Base-by-base conservation (phyloP, 768 basidiomycete species). In the Strobilomyces dryophilus region DNA sequence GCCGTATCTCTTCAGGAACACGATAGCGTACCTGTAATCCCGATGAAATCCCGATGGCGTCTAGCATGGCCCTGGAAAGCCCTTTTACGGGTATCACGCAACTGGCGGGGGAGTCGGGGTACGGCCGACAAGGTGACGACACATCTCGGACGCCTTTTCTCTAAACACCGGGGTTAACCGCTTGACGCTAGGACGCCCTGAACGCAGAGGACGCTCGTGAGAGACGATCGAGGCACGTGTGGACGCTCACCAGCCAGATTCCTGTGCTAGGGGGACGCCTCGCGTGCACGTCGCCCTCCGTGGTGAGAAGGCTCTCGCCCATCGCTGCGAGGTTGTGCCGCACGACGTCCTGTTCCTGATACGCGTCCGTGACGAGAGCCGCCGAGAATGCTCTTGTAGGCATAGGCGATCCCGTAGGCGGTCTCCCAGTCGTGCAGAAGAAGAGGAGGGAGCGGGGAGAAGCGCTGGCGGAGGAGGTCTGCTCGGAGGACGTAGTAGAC, bases 31-130 rank as follows among this genome's bases (percentile, higher is more conserved):
- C 83, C 84, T 7, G 89, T 84, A 35, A 86, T 72, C 9, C 88
- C 88, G 47, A 93, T 90, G 50, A 88, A 35, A 86, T 72, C 9
- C 88, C 88, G 47, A 93, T 90, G 50, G 88, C 79, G 56, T 92
- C 90, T 9, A 92, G 73, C 4, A 88, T 89, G 45, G 79, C 79
- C 51, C 79, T 80, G 39, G 80, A 82, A 3, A 91, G 71, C 4
- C n/a, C n/a, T n/a, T n/a, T n/a, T n/a, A n/a, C n/a, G n/a, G n/a
- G n/a, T n/a, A 57, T 81, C 77, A 15, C 76, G 76, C 31, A 83
- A 65, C 81, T 82, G 40, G 17, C 47, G 40, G 29, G 47, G 24
- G 7, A 18, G 24, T 39, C 8, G 35, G 17, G 39, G 15, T 32
- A 20, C 18, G 43, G 39, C 18, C 18, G 17, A 39, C 17, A 44